These are phyloP conservation scores for Colletotrichum sidae DNA, from an alignment of 2,329 filamentous ascomycete species.

Conservation along the genomic window DNA sequence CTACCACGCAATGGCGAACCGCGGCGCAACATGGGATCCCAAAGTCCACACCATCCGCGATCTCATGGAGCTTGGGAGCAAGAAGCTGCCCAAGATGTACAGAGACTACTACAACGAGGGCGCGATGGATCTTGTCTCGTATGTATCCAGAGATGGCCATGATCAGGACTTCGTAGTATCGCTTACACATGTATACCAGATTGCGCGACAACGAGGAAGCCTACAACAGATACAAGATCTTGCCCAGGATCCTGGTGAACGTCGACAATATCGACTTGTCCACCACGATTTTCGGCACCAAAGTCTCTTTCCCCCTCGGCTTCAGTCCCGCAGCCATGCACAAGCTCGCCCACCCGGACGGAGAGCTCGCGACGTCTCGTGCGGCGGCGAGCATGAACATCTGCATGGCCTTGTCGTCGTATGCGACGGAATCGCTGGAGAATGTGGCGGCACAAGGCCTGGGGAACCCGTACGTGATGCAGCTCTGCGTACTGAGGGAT, in stretches of 20 bases:
- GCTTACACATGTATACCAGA: background rate
- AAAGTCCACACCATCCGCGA: conserved; percentile 43
- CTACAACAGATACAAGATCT: conserved; percentile 62
- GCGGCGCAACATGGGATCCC: conserved; percentile 30
- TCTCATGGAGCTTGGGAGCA: conserved; percentile 52
- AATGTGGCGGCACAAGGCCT: conserved; percentile 55
- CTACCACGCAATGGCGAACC: conserved; percentile 24
- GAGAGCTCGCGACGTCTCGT: conserved; percentile 63
- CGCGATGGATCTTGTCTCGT: conserved; percentile 65
- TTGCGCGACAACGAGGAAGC: conserved; percentile 65
- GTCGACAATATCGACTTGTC: conserved; percentile 51
- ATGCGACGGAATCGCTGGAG: conserved; percentile 57
- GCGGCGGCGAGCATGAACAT: conserved; percentile 49
- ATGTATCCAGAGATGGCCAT: background rate
- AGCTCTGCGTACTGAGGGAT: conserved; percentile 65
- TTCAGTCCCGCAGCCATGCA: conserved; percentile 68
- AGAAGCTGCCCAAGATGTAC: conserved; percentile 52
- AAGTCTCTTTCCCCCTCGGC: conserved; percentile 62
- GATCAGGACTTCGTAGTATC: conserved; percentile 34
- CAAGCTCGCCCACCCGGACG: conserved; percentile 63
- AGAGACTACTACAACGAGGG: conserved; percentile 69
- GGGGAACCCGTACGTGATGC: conserved; percentile 55
- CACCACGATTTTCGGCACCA: conserved; percentile 56
- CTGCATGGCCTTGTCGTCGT: conserved; percentile 61
- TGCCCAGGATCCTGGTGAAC: conserved; percentile 57